Evolutionary conservation across 306 rosid genomes (phyloP).

Genomic region (Oemleria cerasiformis): DNA sequence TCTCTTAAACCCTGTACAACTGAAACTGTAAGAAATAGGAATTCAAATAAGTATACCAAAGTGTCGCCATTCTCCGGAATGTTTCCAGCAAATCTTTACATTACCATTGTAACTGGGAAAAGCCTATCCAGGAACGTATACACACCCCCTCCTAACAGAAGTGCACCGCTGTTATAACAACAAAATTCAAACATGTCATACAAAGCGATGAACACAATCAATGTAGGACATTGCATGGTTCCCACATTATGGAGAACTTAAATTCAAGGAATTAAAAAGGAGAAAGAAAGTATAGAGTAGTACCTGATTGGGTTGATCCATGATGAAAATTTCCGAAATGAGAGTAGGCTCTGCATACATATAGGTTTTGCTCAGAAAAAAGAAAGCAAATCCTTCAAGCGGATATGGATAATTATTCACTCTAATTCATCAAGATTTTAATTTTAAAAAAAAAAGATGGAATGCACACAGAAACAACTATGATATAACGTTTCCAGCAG

Average conservation of each 20-base stretch:
- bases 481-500: neutral
- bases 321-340: slow-evolving; percentile 84
- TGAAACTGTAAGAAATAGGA: neutral
- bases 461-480: neutral
- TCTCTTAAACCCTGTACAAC: neutral
- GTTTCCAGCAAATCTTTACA: slow-evolving; percentile 40
- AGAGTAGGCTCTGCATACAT: slow-evolving; percentile 66
- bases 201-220: neutral
- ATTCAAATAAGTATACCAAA: neutral
- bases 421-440: neutral
- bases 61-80: neutral
- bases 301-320: slow-evolving; percentile 95
- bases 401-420: neutral
- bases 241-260: neutral
- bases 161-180: slow-evolving; percentile 66
- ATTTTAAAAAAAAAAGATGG: neutral
- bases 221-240: neutral
- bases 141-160: slow-evolving; percentile 80
- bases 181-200: neutral
- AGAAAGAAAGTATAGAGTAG: neutral
- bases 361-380: slow-evolving; percentile 5
- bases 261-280: neutral
- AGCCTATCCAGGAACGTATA: slow-evolving; percentile 84
- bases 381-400: neutral
- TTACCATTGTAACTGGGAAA: slow-evolving; percentile 77